These are phyloP conservation scores for Ophiostoma novo-ulmi DNA, from an alignment of 2,329 filamentous ascomycete genomes.

Conservation along the genomic window DNA sequence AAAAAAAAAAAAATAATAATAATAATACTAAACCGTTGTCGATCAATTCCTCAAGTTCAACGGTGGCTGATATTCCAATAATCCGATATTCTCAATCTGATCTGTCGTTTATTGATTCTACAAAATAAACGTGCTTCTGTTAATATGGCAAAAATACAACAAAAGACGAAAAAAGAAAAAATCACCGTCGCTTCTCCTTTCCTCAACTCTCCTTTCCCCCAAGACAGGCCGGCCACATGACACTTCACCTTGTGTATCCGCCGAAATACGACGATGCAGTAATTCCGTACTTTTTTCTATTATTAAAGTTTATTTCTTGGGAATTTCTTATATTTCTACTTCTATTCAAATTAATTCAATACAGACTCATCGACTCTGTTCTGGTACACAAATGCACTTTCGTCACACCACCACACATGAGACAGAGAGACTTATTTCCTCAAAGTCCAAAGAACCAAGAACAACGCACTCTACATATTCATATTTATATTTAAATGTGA, in stretches of 20 bases:
- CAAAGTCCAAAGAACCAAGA: not conserved
- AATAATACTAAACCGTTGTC: not conserved
- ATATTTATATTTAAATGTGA: not conserved
- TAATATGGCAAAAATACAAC: too few relatives aligned
- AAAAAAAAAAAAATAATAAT: too few relatives aligned
- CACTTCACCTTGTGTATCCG: not conserved
- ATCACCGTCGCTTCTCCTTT: too few relatives aligned
- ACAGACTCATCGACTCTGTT: not conserved
- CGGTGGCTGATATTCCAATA: not conserved
- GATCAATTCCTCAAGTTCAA: not conserved
- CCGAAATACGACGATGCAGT: not conserved
- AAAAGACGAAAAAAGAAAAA: not conserved
- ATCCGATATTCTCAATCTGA: not conserved
- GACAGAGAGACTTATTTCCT: not conserved
- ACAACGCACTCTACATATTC: not conserved
- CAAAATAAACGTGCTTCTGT: not conserved
- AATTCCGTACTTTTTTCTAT: not conserved
- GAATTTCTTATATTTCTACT: not conserved
- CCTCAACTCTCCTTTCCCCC: not conserved
- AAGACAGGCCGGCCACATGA: not conserved
- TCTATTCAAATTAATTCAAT: not conserved
- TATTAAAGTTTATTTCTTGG: not conserved
- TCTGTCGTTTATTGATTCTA: not conserved
- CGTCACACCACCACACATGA: conserved; percentile 2
- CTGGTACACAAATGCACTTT: not conserved